phyloP scores from a whole-genome alignment of 371 early-diverging fungal genomes.

The Funneliformis caledonium region DNA sequence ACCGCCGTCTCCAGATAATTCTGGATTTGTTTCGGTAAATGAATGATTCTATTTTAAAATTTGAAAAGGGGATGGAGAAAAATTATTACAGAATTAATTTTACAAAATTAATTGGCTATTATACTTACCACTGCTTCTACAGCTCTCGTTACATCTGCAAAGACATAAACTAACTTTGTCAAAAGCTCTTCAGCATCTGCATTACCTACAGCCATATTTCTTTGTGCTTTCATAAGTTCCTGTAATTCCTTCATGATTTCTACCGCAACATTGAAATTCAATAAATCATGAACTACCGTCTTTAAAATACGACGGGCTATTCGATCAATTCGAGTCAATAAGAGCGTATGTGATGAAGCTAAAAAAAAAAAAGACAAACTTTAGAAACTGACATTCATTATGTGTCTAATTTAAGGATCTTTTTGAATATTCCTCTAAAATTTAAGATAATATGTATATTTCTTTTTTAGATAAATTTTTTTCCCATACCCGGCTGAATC shows the following conservation, averaged over 20 bases:
- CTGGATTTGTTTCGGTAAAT: constrained; percentile 22
- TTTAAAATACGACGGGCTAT: constrained; percentile 48
- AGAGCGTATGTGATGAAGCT: constrained; percentile 49
- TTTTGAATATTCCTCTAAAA: too few relatives aligned
- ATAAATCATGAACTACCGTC: constrained; percentile 47
- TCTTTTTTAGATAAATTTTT: neutral
- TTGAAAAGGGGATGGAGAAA: neutral
- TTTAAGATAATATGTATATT: neutral
- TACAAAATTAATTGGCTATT: too few relatives aligned
- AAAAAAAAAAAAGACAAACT: neutral
- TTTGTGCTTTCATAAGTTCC: constrained; percentile 57
- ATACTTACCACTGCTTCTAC: constrained; percentile 59
- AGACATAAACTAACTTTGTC: constrained; percentile 59
- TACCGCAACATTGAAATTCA: constrained; percentile 48
- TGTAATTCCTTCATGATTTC: constrained; percentile 60
- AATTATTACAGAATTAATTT: neutral
- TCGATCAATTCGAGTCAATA: constrained; percentile 48
- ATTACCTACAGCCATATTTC: constrained; percentile 56
- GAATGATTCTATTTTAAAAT: constrained; percentile 25
- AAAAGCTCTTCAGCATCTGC: constrained; percentile 61
- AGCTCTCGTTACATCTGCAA: constrained; percentile 62
- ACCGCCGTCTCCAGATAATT: constrained; percentile 28
- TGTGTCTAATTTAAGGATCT: neutral
- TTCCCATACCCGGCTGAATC: neutral
- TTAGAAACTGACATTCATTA: neutral